Evolutionary conservation across 2,329 filamentous ascomycete genomes (phyloP).

Genomic region (Trichothecium sympodiale): DNA sequence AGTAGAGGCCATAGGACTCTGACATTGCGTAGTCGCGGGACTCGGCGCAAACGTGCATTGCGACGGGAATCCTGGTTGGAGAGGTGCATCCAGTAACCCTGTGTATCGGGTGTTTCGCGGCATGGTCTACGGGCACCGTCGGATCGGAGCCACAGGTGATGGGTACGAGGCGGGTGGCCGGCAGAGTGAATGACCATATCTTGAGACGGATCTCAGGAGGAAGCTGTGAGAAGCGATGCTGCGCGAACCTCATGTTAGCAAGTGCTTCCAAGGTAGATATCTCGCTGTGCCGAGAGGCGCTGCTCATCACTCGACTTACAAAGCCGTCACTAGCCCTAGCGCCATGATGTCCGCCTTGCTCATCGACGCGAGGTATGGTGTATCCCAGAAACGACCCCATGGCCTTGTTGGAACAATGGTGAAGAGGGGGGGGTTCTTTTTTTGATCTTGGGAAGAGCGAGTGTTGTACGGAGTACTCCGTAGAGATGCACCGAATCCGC

Average conservation of each 20-base stretch:
- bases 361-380: too few relatives aligned
- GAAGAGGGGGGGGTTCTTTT: too few relatives aligned
- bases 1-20: conserved; percentile 26
- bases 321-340: too few relatives aligned
- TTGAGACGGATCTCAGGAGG: conserved; percentile 35
- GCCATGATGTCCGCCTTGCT: too few relatives aligned
- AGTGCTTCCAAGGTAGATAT: too few relatives aligned
- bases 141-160: conserved; percentile 24
- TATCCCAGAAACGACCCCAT: too few relatives aligned
- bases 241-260: not conserved
- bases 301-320: too few relatives aligned
- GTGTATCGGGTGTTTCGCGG: conserved; percentile 4
- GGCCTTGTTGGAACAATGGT: too few relatives aligned
- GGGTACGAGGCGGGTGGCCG: conserved; percentile 30
- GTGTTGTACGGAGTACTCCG: too few relatives aligned
- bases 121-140: conserved; percentile 13
- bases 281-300: too few relatives aligned
- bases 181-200: conserved; percentile 35
- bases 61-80: conserved; percentile 27
- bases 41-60: conserved; percentile 34
- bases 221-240: conserved; percentile 31
- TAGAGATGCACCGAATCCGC: too few relatives aligned
- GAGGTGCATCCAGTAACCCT: conserved; percentile 27
- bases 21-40: conserved; percentile 29
- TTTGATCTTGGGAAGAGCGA: too few relatives aligned